A percentile compares a stretch with the other conserved stretches of the same genome.
Evolutionary conservation across 768 basidiomycete species (phyloP).

Genomic region (Dacryopinax spathularia): DNA sequence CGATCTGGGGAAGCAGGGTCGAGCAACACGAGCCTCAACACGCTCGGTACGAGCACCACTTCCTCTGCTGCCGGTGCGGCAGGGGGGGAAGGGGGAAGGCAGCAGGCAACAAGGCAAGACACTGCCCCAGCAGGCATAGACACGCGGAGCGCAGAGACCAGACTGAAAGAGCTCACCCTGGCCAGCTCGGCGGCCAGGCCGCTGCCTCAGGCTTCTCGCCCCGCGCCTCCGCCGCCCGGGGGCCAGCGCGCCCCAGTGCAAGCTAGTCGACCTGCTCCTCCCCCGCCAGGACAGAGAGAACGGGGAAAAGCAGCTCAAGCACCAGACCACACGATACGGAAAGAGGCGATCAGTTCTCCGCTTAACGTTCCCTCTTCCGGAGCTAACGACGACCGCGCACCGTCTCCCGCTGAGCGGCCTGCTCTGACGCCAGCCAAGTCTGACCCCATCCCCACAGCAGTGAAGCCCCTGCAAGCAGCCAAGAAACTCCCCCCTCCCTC

Average conservation of each 20-base stretch:
- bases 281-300: constrained; percentile 47
- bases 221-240: constrained; percentile 17
- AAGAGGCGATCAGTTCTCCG: not conserved
- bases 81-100: constrained; percentile 16
- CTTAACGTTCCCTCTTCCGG: not conserved
- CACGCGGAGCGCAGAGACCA: constrained; percentile 19
- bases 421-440: constrained; percentile 34
- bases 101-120: constrained; percentile 34
- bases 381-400: constrained; percentile 44
- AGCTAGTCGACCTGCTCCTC: constrained; percentile 51
- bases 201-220: constrained; percentile 22
- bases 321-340: not conserved
- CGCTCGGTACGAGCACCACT: not conserved
- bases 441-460: constrained; percentile 35
- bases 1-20: not conserved
- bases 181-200: not conserved
- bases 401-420: constrained; percentile 37
- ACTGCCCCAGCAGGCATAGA: constrained; percentile 26
- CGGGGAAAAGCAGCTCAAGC: constrained; percentile 21
- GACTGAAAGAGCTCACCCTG: not conserved
- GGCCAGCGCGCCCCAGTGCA: constrained; percentile 33
- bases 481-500: constrained; percentile 39
- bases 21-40: not conserved
- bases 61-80: constrained; percentile 9
- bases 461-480: constrained; percentile 59